Percentiles rank a stretch among this genome's conserved stretches.
These are phyloP conservation scores for Carex pumila DNA, from an alignment of 176 grass and related monocot genomes.

Conservation along the genomic window DNA sequence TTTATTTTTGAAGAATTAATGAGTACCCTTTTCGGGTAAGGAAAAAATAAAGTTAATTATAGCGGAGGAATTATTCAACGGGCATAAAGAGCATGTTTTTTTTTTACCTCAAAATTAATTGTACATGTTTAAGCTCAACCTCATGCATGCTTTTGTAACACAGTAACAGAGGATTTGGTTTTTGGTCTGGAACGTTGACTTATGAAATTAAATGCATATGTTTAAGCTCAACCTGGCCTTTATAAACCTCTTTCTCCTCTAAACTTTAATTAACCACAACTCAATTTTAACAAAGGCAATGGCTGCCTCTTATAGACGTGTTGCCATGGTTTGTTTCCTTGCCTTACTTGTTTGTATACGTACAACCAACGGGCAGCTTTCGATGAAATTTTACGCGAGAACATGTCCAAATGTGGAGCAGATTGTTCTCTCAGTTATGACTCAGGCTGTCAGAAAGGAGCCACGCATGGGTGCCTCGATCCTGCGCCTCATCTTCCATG, in stretches of 20 bases:
- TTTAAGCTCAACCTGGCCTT: neutral
- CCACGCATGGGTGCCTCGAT: slow-evolving; percentile 69
- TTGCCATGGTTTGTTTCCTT: neutral
- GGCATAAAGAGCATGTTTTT: too few species aligned
- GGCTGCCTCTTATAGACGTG: neutral
- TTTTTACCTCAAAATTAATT: too few species aligned
- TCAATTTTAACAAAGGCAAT: neutral
- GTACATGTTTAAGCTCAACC: neutral
- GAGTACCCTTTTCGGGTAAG: neutral
- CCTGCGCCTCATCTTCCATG: slow-evolving; percentile 78
- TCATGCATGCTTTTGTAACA: neutral
- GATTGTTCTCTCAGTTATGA: slow-evolving; percentile 40
- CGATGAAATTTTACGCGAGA: slow-evolving; percentile 34
- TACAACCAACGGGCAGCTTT: slow-evolving; percentile 17
- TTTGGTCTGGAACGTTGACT: neutral
- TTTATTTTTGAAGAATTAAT: too few species aligned
- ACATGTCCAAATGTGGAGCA: slow-evolving; percentile 40
- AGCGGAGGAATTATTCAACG: too few species aligned
- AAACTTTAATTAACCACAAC: neutral
- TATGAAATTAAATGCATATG: neutral
- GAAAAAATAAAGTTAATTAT: neutral
- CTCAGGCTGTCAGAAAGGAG: slow-evolving; percentile 32
- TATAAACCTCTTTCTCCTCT: neutral
- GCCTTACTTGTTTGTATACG: neutral
- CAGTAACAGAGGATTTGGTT: neutral